Evolutionary conservation across 371 early-diverging fungal genomes (phyloP).

Genomic region (Funneliformis caledonium): DNA sequence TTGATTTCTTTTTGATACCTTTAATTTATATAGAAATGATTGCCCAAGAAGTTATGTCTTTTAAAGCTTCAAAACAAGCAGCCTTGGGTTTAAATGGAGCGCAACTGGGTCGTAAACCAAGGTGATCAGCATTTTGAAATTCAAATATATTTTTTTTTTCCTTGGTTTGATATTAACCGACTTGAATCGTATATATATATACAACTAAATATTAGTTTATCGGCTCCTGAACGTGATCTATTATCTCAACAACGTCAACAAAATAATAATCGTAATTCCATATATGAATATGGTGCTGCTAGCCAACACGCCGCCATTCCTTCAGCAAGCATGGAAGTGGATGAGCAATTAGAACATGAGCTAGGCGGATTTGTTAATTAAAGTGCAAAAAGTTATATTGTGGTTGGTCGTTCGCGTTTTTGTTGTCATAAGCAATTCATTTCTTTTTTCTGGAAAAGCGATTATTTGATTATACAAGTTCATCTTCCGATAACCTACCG

Average conservation of each 20-base stretch:
- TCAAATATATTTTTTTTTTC: not conserved
- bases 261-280: constrained; percentile 34
- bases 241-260: constrained; percentile 7
- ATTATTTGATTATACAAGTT: no score
- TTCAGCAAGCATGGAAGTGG: constrained; percentile 26
- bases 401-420: no score
- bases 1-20: not conserved
- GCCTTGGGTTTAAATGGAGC: constrained; percentile 23
- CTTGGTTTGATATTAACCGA: not conserved
- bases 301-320: constrained; percentile 26
- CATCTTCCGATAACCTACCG: no score
- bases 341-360: constrained; percentile 35
- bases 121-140: not conserved
- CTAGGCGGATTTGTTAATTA: constrained; percentile 11
- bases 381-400: no score
- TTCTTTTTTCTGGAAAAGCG: no score
- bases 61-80: constrained; percentile 49
- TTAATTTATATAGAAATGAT: constrained; percentile 70
- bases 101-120: constrained; percentile 31
- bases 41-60: constrained; percentile 83
- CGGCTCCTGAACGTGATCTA: constrained; percentile 32
- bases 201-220: constrained; percentile 4
- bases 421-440: no score
- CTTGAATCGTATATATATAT: not conserved
- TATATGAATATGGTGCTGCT: constrained; percentile 32